These are phyloP conservation scores for Aspergillus luchuensis DNA, from an alignment of 2,329 filamentous ascomycete genomes.

Conservation along the genomic window DNA sequence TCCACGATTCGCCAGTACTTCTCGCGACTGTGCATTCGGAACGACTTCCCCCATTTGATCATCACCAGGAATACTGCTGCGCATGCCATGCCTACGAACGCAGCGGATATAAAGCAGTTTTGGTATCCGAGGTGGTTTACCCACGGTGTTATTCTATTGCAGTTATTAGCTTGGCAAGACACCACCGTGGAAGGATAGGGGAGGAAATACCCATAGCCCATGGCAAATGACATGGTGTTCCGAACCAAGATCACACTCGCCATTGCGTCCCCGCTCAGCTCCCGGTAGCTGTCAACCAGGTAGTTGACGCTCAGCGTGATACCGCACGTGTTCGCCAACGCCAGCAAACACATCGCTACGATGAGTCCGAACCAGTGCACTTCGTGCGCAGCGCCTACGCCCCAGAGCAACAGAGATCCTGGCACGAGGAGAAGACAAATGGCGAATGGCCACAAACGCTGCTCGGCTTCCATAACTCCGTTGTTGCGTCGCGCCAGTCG, in stretches of 20 bases:
- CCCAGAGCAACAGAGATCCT: slow-evolving; percentile 40
- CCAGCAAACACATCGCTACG: slow-evolving; percentile 47
- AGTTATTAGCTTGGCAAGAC: not conserved
- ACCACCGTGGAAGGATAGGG: not conserved
- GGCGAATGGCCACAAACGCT: slow-evolving; percentile 44
- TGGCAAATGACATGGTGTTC: slow-evolving; percentile 53
- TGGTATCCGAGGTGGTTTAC: slow-evolving; percentile 46
- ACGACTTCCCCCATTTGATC: slow-evolving; percentile 43
- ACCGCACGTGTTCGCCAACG: slow-evolving; percentile 42
- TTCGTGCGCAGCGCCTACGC: slow-evolving; percentile 46
- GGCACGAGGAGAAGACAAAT: slow-evolving; percentile 40
- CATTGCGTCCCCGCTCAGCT: slow-evolving; percentile 44
- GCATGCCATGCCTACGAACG: slow-evolving; percentile 41
- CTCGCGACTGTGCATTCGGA: slow-evolving; percentile 36
- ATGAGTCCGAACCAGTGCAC: slow-evolving; percentile 47
- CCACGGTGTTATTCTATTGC: slow-evolving; percentile 50
- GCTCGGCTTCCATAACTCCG: slow-evolving; percentile 46
- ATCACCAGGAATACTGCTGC: slow-evolving; percentile 44
- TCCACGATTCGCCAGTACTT: slow-evolving; percentile 42
- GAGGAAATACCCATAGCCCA: slow-evolving; percentile 42
- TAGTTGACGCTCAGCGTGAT: slow-evolving; percentile 45
- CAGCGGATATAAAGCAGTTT: slow-evolving; percentile 49
- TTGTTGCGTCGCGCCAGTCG: slow-evolving; percentile 43
- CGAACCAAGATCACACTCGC: slow-evolving; percentile 50
- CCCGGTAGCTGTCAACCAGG: slow-evolving; percentile 44